Conservation (phyloP, 2,329 filamentous ascomycete genomes). For the Pyrenophora graminea region DNA sequence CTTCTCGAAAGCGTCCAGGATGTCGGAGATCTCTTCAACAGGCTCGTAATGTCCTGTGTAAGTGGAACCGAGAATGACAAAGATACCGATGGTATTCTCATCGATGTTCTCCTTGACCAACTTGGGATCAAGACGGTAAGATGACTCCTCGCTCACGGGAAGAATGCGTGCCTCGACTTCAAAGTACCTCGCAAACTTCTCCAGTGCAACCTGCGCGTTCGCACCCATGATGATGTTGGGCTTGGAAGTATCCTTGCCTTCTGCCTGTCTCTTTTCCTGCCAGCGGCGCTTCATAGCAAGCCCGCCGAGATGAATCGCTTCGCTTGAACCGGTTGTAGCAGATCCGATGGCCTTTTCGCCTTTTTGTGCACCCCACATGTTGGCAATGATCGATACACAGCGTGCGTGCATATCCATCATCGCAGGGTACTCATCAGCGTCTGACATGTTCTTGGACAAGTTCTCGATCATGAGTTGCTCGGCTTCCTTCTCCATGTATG, state of each 20-base stretch:
- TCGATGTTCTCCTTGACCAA: conserved; percentile 69
- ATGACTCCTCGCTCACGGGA: conserved; percentile 64
- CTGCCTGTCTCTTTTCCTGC: conserved; percentile 65
- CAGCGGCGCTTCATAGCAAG: conserved; percentile 71
- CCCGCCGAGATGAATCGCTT: conserved; percentile 72
- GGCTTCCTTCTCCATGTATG: conserved; percentile 71
- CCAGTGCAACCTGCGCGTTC: conserved; percentile 72
- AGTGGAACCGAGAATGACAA: conserved; percentile 72
- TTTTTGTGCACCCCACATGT: conserved; percentile 67
- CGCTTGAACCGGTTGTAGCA: conserved; percentile 71
- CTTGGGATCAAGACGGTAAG: conserved; percentile 65
- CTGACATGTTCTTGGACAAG: conserved; percentile 71
- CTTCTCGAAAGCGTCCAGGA: conserved; percentile 66
- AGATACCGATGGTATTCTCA: conserved; percentile 77
- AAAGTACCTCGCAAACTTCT: conserved; percentile 76
- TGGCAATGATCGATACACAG: conserved; percentile 69
- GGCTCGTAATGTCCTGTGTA: conserved; percentile 77
- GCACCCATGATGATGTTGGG: conserved; percentile 77
- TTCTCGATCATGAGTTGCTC: conserved; percentile 69
- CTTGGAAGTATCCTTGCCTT: conserved; percentile 65
- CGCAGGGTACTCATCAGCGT: conserved; percentile 58
- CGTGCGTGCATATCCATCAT: conserved; percentile 64
- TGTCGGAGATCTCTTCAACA: conserved; percentile 67
- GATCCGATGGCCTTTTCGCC: conserved; percentile 68
- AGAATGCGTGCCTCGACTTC: conserved; percentile 71